Conservation (phyloP, 2,329 filamentous ascomycete genomes). For the Trichophyton simii region DNA sequence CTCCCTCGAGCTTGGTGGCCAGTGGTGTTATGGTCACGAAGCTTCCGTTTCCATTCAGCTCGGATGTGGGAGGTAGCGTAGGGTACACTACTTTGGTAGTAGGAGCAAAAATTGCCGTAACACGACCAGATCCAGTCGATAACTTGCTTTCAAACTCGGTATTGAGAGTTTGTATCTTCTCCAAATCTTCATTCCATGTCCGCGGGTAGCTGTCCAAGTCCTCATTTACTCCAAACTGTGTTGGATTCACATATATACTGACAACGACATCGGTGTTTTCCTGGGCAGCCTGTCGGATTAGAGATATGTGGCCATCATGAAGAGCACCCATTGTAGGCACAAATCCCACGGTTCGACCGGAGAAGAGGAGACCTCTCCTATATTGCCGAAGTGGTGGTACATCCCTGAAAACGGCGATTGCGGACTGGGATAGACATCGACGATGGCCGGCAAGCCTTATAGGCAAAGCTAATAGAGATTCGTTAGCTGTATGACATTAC, state of each 20-base stretch:
- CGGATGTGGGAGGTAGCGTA: slow-evolving; percentile 57
- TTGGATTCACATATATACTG: slow-evolving; percentile 90
- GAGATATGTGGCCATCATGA: slow-evolving; percentile 77
- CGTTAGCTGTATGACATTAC: slow-evolving; percentile 9
- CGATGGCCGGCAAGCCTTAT: slow-evolving; percentile 1
- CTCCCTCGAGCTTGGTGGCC: slow-evolving; percentile 68
- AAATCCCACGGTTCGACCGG: slow-evolving; percentile 64
- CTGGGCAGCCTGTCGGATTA: slow-evolving; percentile 69
- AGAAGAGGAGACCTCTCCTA: slow-evolving; percentile 52
- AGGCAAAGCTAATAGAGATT: slow-evolving; percentile 5
- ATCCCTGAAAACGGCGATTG: slow-evolving; percentile 54
- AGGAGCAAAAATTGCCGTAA: slow-evolving; percentile 78
- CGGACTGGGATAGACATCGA: slow-evolving; percentile 14
- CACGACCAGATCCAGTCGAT: slow-evolving; percentile 42
- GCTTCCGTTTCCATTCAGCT: slow-evolving; percentile 63
- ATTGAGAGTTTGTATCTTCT: slow-evolving; percentile 55
- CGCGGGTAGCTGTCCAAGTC: slow-evolving; percentile 81
- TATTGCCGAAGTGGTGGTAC: slow-evolving; percentile 58
- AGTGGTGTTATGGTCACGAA: slow-evolving; percentile 88
- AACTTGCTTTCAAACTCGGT: slow-evolving; percentile 51
- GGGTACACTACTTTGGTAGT: slow-evolving; percentile 80
- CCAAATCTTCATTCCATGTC: slow-evolving; percentile 70
- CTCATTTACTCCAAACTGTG: slow-evolving; percentile 83
- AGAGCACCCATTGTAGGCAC: slow-evolving; percentile 97
- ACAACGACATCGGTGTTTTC: slow-evolving; percentile 83